Evolutionary conservation across 2,329 filamentous ascomycete genomes (phyloP).

Genomic region (Fusarium falciforme): DNA sequence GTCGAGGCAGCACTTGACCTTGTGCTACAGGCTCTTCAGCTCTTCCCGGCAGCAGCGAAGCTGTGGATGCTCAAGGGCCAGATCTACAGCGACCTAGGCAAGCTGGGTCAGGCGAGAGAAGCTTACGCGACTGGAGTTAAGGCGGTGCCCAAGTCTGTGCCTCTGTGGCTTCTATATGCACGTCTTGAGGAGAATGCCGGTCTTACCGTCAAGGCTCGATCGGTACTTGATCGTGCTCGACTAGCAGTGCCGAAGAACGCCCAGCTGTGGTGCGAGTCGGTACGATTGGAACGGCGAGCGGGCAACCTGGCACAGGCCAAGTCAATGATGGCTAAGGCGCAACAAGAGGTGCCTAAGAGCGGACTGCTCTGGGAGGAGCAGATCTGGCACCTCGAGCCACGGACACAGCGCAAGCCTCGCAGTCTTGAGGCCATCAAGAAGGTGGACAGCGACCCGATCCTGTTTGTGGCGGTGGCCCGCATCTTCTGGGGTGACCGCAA

Average conservation of each 20-base stretch:
- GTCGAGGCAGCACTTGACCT: conserved; percentile 86
- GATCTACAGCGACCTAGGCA: conserved; percentile 88
- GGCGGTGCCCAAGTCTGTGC: conserved; percentile 83
- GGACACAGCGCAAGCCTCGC: conserved; percentile 91
- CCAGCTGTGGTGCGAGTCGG: conserved; percentile 91
- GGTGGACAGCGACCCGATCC: conserved; percentile 88
- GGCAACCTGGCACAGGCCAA: conserved; percentile 87
- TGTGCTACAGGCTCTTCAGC: conserved; percentile 84
- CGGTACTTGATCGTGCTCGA: conserved; percentile 90
- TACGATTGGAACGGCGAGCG: conserved; percentile 89
- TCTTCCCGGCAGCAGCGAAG: conserved; percentile 88
- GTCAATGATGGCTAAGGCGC: conserved; percentile 90
- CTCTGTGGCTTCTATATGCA: conserved; percentile 90
- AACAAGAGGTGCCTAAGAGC: conserved; percentile 90
- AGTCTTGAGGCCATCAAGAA: conserved; percentile 96
- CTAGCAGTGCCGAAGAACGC: conserved; percentile 87
- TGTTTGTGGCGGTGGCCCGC: conserved; percentile 91
- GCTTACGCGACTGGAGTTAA: conserved; percentile 90
- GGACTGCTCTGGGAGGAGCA: conserved; percentile 93
- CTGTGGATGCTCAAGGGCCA: conserved; percentile 99
- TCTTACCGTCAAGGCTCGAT: conserved; percentile 89
- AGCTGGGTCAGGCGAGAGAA: conserved; percentile 86
- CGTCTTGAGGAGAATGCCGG: conserved; percentile 88
- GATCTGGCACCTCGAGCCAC: conserved; percentile 92
- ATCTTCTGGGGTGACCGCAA: conserved; percentile 96